Conservation (phyloP, 2,329 filamentous ascomycete genomes). For the Beauveria sp. region DNA sequence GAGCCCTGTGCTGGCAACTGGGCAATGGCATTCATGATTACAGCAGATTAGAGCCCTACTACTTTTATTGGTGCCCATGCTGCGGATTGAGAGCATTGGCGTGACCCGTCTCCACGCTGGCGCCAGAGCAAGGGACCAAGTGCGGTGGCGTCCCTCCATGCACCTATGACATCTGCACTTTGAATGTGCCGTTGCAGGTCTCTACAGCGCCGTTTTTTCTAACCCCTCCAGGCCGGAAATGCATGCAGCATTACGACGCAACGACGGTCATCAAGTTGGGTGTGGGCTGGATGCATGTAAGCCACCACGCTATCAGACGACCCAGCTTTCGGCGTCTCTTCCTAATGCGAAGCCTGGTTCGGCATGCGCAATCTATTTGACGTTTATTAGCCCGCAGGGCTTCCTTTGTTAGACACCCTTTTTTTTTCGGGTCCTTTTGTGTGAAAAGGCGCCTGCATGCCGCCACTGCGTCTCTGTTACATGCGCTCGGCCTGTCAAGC, state of each 20-base stretch:
- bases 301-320: constrained; percentile 4
- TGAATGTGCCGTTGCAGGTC: not conserved
- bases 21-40: not conserved
- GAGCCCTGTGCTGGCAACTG: not conserved
- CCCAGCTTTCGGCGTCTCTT: not conserved
- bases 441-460: not conserved
- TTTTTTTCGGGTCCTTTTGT: not conserved
- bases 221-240: not conserved
- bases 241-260: not conserved
- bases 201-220: not conserved
- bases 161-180: constrained; percentile 5
- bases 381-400: not conserved
- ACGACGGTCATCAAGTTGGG: not conserved
- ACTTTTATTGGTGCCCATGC: not conserved
- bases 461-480: not conserved
- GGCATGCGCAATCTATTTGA: not conserved
- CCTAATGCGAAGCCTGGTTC: not conserved
- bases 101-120: not conserved
- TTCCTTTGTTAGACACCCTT: not conserved
- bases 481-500: not conserved
- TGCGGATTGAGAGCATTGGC: not conserved
- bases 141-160: constrained; percentile 4
- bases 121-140: not conserved
- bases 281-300: not conserved
- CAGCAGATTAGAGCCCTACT: not conserved